Base-by-base conservation (phyloP, 306 rosid species). In the Hippophae gyantsensis region DNA sequence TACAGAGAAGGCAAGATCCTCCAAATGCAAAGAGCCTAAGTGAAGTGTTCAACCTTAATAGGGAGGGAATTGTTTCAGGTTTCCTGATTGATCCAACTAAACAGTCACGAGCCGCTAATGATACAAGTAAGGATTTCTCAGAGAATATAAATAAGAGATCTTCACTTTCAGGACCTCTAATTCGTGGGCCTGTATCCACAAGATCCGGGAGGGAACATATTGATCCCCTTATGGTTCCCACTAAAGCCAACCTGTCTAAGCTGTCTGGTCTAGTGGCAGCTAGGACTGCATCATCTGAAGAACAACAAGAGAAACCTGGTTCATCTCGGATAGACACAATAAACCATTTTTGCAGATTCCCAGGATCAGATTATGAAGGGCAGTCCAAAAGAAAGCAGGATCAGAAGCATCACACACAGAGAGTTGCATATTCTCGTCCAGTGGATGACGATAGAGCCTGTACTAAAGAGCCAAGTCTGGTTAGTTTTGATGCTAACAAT, bases 91-190 rank as follows among this genome's bases (percentile, higher is more conserved):
- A 58, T 48, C 92, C 84, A 18, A 68, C 69, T 18, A 79, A 81
- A 67, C 82, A 72, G 42, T 51, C 79, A 42, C 79, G 68, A 42
- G 71, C 70, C 7, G 60, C 27, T 44, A 72, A 72, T 65, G 86
- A 79, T 23, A 27, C 9, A 13, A 77, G 52, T 52, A 68, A 54
- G 44, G 75, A 79, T 66, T 75, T 76, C 49, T 54, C 74, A 0
- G 81, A 78, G 57, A 77, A 75, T 64, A 76, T 62, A n/a, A 54
- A 48, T 50, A 72, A 64, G 66, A 74, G 76, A 72, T 68, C 75
- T 74, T 83, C 89, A 54, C 78, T 72, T 59, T 90, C 98, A 10
- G 98, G 98, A 43, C 90, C 87, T 47, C 67, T 87, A 59, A 66
- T 72, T 76, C 83, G 72, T 43, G 78, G 68, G 38, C 69, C 74